Conservation (phyloP, 768 basidiomycete genomes). For the Tricholoma saponaceum region DNA sequence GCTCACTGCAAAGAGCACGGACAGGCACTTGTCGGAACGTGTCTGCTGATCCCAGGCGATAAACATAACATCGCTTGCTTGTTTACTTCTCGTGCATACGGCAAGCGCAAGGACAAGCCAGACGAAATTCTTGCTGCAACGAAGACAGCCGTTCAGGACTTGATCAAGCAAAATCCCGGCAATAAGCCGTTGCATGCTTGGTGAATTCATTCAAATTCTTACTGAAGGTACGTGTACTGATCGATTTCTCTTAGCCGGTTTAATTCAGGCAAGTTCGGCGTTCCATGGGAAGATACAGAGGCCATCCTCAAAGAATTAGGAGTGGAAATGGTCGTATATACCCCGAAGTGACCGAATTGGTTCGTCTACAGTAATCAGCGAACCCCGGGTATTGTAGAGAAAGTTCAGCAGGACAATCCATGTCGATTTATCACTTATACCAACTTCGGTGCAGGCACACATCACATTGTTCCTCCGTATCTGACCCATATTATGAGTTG, state of each 20-base stretch:
- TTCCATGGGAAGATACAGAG: conserved; percentile 36
- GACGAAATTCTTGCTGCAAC: conserved; percentile 34
- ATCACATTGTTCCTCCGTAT: neutral
- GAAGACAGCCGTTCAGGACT: conserved; percentile 25
- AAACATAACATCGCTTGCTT: conserved; percentile 35
- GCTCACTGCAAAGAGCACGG: conserved; percentile 26
- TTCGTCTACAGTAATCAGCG: neutral
- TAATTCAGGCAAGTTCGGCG: conserved; percentile 42
- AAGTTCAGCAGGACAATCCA: neutral
- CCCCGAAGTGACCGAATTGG: neutral
- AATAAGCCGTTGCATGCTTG: conserved; percentile 34
- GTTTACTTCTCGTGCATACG: conserved; percentile 38
- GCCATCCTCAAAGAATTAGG: conserved; percentile 28
- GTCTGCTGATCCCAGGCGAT: conserved; percentile 31
- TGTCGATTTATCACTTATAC: neutral
- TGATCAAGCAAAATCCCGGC: conserved; percentile 28
- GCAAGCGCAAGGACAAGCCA: conserved; percentile 32
- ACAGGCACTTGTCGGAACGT: conserved; percentile 30
- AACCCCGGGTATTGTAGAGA: neutral
- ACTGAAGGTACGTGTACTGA: neutral
- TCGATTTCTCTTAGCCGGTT: conserved; percentile 26
- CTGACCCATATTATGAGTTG: no score
- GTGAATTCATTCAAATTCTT: conserved; percentile 20
- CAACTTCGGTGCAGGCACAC: neutral
- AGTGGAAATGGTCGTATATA: conserved; percentile 32